Conservation (phyloP, 352 stramenopile genomes). For the Phytopythium boreale region DNA sequence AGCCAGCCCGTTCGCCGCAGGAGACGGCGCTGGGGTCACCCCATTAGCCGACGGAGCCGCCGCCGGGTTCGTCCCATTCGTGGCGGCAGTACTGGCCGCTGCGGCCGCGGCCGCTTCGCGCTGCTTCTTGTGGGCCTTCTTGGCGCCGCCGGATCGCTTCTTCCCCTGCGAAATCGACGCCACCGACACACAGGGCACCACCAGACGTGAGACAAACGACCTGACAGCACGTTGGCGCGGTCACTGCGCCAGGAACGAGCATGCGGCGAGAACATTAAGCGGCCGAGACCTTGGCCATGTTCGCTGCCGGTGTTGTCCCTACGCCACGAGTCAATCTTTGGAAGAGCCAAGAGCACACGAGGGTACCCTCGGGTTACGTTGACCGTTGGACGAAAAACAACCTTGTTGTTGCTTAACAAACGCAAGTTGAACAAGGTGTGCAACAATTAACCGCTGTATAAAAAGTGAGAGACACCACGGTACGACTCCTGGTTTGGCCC, state of each 20-base stretch:
- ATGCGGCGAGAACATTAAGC: too few relatives aligned
- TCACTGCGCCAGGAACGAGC: too few relatives aligned
- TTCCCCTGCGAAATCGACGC: slow-evolving; percentile 16
- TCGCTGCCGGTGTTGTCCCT: slow-evolving; percentile 11
- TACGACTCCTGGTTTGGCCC: neutral
- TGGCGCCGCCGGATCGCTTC: slow-evolving; percentile 35
- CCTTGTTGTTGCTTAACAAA: too few relatives aligned
- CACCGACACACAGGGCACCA: neutral
- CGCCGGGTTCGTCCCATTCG: slow-evolving; percentile 2
- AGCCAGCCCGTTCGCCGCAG: neutral
- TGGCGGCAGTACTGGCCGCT: neutral
- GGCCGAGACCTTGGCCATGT: slow-evolving; percentile 18
- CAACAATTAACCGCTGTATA: too few relatives aligned
- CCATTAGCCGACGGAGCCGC: neutral
- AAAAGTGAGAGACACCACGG: too few relatives aligned
- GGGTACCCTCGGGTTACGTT: too few relatives aligned
- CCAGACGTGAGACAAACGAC: neutral
- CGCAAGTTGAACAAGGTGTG: too few relatives aligned
- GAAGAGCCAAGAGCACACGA: too few relatives aligned
- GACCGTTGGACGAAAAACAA: too few relatives aligned
- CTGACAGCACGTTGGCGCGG: neutral
- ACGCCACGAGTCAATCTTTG: slow-evolving; percentile 11
- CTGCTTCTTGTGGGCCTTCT: slow-evolving; percentile 59
- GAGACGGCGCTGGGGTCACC: neutral
- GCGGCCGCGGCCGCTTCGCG: slow-evolving; percentile 18